phyloP scores from a whole-genome alignment of 352 stramenopile genomes.

The Elongisporangium prolatum region DNA sequence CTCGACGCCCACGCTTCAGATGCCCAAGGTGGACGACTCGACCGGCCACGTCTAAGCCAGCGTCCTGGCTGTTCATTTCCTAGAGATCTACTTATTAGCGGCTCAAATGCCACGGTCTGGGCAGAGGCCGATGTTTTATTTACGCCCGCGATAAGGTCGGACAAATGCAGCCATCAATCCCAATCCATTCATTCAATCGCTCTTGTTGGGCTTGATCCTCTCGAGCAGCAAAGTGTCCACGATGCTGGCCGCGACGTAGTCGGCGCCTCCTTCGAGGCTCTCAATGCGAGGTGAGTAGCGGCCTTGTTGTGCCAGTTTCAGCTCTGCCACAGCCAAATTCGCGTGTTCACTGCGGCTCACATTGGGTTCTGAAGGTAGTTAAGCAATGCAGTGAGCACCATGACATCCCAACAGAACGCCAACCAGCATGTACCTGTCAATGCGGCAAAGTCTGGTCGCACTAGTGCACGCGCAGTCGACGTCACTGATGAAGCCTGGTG shows the following conservation, averaged over 20 bases:
- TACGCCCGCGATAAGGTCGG: neutral
- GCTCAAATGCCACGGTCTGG: neutral
- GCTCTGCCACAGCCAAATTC: conserved; percentile 55
- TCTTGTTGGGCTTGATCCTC: conserved; percentile 12
- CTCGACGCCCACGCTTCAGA: conserved; percentile 1
- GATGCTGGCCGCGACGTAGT: conserved; percentile 80
- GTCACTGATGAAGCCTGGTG: neutral
- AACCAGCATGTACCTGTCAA: conserved; percentile 10
- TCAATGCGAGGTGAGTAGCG: conserved; percentile 54
- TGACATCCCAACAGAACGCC: neutral
- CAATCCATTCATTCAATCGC: neutral
- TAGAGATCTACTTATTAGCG: neutral
- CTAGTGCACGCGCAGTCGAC: neutral
- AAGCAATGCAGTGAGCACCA: neutral
- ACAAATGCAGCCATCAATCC: neutral
- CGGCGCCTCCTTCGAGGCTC: conserved; percentile 63
- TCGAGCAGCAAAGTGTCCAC: conserved; percentile 73
- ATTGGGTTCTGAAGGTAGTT: conserved; percentile 2
- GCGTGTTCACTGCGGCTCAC: conserved; percentile 29
- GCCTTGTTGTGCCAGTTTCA: conserved; percentile 48
- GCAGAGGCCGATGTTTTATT: neutral
- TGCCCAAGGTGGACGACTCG: conserved; percentile 5
- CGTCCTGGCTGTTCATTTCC: neutral
- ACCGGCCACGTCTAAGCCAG: conserved; percentile 8
- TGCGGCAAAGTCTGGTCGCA: conserved; percentile 26